Conservation (phyloP, 345 rosid genomes). For the Euphorbia lathyris region DNA sequence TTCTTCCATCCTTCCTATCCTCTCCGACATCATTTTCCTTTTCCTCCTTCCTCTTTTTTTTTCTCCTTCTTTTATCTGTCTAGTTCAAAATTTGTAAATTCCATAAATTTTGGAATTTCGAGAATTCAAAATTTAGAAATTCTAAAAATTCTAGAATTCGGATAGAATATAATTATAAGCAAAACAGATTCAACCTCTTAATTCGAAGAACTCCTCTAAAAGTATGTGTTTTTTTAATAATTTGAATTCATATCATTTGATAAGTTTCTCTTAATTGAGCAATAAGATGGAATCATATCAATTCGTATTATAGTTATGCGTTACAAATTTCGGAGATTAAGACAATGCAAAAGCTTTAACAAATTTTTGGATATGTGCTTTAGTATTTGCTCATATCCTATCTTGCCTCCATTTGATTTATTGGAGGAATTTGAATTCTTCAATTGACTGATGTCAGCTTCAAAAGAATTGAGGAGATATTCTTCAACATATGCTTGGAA, state of each 20-base stretch:
- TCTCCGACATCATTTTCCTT: too few species aligned
- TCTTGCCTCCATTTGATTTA: neutral
- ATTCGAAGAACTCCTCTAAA: conserved; percentile 56
- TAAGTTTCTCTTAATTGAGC: conserved; percentile 1
- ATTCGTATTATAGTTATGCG: conserved; percentile 4
- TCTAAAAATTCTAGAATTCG: too few species aligned
- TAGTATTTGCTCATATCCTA: neutral
- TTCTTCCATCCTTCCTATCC: too few species aligned
- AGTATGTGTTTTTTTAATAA: too few species aligned
- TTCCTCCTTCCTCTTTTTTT: too few species aligned
- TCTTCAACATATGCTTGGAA: too few species aligned
- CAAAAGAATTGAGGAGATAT: too few species aligned
- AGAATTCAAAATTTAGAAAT: too few species aligned
- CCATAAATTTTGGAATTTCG: too few species aligned
- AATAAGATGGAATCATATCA: neutral
- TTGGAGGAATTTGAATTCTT: neutral
- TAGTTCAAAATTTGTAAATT: too few species aligned
- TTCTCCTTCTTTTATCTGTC: too few species aligned
- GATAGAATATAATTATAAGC: too few species aligned
- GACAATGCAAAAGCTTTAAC: neutral
- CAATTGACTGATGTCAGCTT: neutral
- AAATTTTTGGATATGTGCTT: neutral
- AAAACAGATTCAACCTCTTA: conserved; percentile 30
- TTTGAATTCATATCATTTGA: neutral
- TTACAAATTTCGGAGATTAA: neutral